Base-by-base conservation (phyloP, 2,329 filamentous ascomycete species). In the Shiraia sp. region DNA sequence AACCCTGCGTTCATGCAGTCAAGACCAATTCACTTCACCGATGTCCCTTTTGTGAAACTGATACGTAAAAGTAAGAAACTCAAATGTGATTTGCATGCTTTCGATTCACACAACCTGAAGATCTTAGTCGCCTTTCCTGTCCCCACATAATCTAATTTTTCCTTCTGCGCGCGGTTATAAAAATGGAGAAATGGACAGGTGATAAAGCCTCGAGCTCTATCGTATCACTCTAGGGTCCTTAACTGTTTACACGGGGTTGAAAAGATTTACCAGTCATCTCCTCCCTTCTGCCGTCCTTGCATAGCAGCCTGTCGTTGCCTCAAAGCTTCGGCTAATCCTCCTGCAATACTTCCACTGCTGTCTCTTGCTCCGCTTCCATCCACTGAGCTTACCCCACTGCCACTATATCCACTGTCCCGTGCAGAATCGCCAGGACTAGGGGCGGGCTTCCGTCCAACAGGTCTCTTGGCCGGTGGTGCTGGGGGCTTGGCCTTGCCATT, bases 381-480 rank as follows among this genome's bases (percentile, higher is more conserved):
- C 14, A 61, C 58, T 15, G 55, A 62, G 24, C 66, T 70, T 3
- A 67, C 67, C 42, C 61, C 68, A 38, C 63, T 69, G 3, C 70
- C 72, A 27, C 68, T 70, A 47, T 76, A 76, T 12, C 73, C 75
- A 40, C 72, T 75, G 50, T 96, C 91, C 36, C 92, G 81, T 24
- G 87, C 40, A 83, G 78, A 32, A 74, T 82, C 33, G 81, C 76
- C 12, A 8, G 34, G 34, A 13, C 32, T 26, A 8, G 83, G 78
- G 0, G 79, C 82, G 1, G 88, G 85, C 70, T 93, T 95, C 47
- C 85, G 83, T 16, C 80, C 65, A 27, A 79, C 83, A 1, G 91
- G 91, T 15, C 92, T 80, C 73, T 95, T 96, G 10, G 82, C 83
- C 2, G 89, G 91, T 15, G 87, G 89, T 16, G 84, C 83, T 3